These are phyloP conservation scores for Lipomyces spencermartinsiae DNA, from an alignment of 805 yeast species.

Conservation along the genomic window DNA sequence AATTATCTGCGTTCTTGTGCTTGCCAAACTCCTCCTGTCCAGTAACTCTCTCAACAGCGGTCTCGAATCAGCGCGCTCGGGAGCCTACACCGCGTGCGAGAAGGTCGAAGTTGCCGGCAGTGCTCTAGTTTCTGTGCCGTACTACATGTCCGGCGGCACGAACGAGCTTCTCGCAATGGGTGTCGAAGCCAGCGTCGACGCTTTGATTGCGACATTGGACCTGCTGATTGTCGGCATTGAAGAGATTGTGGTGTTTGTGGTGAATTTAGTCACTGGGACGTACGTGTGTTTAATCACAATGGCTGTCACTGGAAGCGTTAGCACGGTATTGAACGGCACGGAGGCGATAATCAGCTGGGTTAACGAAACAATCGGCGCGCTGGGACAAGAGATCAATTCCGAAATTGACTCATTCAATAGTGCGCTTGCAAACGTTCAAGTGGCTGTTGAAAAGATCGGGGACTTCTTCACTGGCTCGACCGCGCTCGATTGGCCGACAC, in stretches of 20 bases:
- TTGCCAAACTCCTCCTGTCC: conserved; percentile 68
- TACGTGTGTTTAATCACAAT: conserved; percentile 82
- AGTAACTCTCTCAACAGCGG: conserved; percentile 53
- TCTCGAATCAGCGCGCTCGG: conserved; percentile 50
- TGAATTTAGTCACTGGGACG: conserved; percentile 83
- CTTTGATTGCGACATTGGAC: conserved; percentile 53
- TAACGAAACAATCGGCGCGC: conserved; percentile 60
- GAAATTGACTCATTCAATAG: conserved; percentile 68
- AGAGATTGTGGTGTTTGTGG: conserved; percentile 62
- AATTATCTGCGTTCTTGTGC: conserved; percentile 58
- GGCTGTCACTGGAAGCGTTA: conserved; percentile 72
- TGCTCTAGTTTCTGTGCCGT: conserved; percentile 56
- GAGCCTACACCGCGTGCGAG: conserved; percentile 55
- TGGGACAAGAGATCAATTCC: conserved; percentile 67
- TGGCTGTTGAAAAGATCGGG: conserved; percentile 59
- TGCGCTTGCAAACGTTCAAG: conserved; percentile 61
- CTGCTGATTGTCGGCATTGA: conserved; percentile 63
- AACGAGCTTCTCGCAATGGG: conserved; percentile 58
- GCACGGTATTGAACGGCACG: conserved; percentile 75
- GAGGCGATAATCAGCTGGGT: conserved; percentile 65
- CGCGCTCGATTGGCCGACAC: conserved; percentile 48
- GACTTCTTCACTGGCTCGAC: conserved; percentile 59
- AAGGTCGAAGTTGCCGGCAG: conserved; percentile 51
- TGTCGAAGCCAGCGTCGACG: conserved; percentile 57
- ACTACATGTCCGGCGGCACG: conserved; percentile 60